Evolutionary conservation across 148 eudicot species (phyloP).

Genomic region (Amaranthus cruentus): DNA sequence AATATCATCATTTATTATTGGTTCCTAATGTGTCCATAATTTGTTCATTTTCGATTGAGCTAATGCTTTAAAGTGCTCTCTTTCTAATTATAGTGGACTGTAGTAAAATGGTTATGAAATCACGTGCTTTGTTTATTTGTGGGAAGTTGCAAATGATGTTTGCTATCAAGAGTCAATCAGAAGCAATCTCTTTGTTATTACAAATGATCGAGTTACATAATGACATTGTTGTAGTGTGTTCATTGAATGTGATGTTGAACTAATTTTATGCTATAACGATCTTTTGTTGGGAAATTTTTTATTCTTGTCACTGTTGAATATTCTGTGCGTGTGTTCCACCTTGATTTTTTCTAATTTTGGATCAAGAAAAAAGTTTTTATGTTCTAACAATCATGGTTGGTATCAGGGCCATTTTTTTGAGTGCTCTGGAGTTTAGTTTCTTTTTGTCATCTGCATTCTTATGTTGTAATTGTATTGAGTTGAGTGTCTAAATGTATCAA

Average conservation of each 20-base stretch:
- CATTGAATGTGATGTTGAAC: too few species aligned
- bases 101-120: too few species aligned
- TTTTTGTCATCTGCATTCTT: background rate
- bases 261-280: background rate
- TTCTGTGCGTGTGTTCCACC: background rate
- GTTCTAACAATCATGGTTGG: background rate
- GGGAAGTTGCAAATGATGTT: too few species aligned
- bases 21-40: background rate
- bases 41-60: too few species aligned
- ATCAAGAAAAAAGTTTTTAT: background rate
- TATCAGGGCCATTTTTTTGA: background rate
- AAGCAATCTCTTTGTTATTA: too few species aligned
- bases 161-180: too few species aligned
- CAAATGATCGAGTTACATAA: too few species aligned
- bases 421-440: background rate
- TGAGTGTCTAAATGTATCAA: background rate
- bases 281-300: background rate
- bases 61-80: too few species aligned
- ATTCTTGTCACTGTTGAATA: background rate
- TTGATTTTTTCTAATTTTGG: background rate
- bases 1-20: background rate
- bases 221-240: too few species aligned
- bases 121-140: too few species aligned
- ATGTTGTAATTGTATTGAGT: background rate
- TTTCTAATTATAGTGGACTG: too few species aligned